phyloP scores from a whole-genome alignment of 73 alveolate species.

The Uronychia setigera region DNA sequence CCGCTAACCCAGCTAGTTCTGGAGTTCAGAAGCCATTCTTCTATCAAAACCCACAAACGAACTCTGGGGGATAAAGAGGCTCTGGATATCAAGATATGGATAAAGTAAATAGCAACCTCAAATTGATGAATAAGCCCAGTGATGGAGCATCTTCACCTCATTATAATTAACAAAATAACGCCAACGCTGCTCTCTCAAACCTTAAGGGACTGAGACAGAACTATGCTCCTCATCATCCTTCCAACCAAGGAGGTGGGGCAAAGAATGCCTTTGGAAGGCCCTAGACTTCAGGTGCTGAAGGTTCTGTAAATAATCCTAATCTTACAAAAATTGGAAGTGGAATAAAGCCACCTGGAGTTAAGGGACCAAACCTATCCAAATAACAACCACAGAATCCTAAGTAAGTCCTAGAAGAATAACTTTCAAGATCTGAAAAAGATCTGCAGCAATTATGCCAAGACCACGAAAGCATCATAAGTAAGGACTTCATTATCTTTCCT shows the following conservation, averaged over 20 bases:
- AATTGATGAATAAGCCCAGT: not conserved
- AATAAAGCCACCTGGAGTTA: not conserved
- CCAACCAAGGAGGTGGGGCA: not conserved
- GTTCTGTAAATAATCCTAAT: not conserved
- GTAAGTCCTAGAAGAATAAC: not conserved
- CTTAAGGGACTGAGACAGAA: not conserved
- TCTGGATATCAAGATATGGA: not conserved
- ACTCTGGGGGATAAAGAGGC: not conserved
- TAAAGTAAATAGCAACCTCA: not conserved
- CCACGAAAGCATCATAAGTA: conserved; percentile 8
- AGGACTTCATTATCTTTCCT: not conserved
- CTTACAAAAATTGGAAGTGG: too few relatives aligned
- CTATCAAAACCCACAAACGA: not conserved
- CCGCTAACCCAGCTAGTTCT: not conserved
- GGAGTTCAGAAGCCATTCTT: not conserved
- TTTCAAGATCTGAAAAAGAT: not conserved
- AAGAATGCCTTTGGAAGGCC: not conserved
- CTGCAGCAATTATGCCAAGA: conserved; percentile 14
- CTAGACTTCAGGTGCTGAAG: not conserved
- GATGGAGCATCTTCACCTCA: not conserved
- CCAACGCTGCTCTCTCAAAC: not conserved
- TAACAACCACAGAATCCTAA: not conserved
- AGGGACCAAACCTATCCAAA: not conserved
- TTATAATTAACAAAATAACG: not conserved
- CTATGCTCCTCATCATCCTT: not conserved